Percentiles rank a stretch among this genome's conserved stretches.
Conservation (phyloP, 225 moss, liverwort and hornwort genomes). For the Physcomitrium patens region DNA sequence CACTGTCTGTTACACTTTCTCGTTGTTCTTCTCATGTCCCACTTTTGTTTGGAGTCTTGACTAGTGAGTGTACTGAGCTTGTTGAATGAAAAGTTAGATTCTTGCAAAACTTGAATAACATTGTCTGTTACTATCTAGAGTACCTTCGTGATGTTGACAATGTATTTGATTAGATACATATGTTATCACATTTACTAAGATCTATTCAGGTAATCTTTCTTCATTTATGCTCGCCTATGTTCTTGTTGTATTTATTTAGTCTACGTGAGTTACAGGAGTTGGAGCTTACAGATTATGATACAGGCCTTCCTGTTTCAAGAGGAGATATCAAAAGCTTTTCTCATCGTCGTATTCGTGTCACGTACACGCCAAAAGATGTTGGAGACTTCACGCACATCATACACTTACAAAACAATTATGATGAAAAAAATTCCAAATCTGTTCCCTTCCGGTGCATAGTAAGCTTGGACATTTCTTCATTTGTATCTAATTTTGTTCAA, state of each 20-base stretch:
- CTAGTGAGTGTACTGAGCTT: conserved; percentile 14
- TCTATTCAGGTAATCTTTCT: not conserved
- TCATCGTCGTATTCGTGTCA: conserved; percentile 90
- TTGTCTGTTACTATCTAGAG: conserved; percentile 13
- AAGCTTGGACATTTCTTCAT: conserved; percentile 37
- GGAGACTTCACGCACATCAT: conserved; percentile 80
- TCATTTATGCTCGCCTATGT: not conserved
- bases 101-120: conserved; percentile 27
- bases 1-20: conserved; percentile 8
- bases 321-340: conserved; percentile 91
- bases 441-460: conserved; percentile 92
- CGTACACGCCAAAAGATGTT: conserved; percentile 92
- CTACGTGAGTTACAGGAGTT: conserved; percentile 55
- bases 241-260: conserved; percentile 28
- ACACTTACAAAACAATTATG: conserved; percentile 82
- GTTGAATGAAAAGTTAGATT: conserved; percentile 11
- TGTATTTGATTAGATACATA: conserved; percentile 15
- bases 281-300: conserved; percentile 91
- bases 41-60: conserved; percentile 20
- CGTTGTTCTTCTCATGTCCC: conserved; percentile 12
- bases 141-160: conserved; percentile 16
- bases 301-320: conserved; percentile 69
- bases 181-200: not conserved
- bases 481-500: conserved; percentile 16
- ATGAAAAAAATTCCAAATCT: conserved; percentile 78